phyloP scores from a whole-genome alignment of 306 rosid genomes.

The Erythrophleum fordii region DNA sequence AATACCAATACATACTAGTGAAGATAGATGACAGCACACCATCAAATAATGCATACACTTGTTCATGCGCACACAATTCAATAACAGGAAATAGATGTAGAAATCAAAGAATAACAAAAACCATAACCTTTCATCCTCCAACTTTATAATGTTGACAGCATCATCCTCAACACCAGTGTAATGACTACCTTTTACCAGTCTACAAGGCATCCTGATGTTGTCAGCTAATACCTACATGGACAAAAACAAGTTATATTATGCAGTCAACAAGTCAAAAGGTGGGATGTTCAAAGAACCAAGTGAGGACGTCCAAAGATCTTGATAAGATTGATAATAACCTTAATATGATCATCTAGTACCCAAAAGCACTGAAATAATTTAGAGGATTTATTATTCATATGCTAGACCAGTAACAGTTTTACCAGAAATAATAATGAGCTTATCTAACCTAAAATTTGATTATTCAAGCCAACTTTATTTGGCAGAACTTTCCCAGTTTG shows the following conservation, averaged over 20 bases:
- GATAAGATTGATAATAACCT: not conserved
- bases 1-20: conserved; percentile 4
- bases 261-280: conserved; percentile 31
- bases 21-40: conserved; percentile 9
- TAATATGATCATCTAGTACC: conserved; percentile 23
- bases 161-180: conserved; percentile 98
- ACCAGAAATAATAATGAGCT: not conserved
- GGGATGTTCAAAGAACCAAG: conserved; percentile 20
- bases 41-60: not conserved
- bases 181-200: conserved; percentile 94
- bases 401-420: conserved; percentile 2
- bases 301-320: conserved; percentile 3
- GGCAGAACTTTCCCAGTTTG: conserved; percentile 10
- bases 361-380: conserved; percentile 24
- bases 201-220: conserved; percentile 92
- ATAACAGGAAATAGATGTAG: conserved; percentile 28
- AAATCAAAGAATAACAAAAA: conserved; percentile 36
- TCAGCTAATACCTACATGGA: conserved; percentile 90
- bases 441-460: not conserved
- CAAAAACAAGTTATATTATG: conserved; percentile 37
- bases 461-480: not conserved
- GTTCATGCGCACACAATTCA: conserved; percentile 13
- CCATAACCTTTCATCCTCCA: conserved; percentile 91
- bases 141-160: conserved; percentile 89
- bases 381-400: conserved; percentile 16